Evolutionary conservation across 2,329 filamentous ascomycete genomes (phyloP).

Genomic region (Botrytis hyacinthi): DNA sequence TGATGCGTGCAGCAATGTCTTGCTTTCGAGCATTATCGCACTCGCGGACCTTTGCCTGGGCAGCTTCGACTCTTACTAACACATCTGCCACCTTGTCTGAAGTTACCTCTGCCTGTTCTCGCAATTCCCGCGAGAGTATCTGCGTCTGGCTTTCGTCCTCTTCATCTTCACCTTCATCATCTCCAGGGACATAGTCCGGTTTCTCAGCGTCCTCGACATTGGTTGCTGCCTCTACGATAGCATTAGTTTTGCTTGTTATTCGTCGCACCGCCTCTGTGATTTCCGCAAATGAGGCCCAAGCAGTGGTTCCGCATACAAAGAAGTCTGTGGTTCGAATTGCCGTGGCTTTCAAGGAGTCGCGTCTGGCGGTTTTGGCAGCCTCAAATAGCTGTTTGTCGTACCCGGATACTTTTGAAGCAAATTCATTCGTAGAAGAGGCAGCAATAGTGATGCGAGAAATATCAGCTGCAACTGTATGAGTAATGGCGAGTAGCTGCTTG

Average conservation of each 20-base stretch:
- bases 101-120: neutral
- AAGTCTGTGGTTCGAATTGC: neutral
- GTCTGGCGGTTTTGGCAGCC: neutral
- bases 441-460: neutral
- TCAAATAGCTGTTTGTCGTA: neutral
- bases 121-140: neutral
- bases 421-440: neutral
- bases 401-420: neutral
- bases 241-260: neutral
- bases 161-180: neutral
- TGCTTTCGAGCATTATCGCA: neutral
- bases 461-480: neutral
- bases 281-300: neutral
- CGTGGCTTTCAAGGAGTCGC: neutral
- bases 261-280: neutral
- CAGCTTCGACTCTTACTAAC: neutral
- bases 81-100: neutral
- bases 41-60: neutral
- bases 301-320: neutral
- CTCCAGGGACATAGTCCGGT: neutral
- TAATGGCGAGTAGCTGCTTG: neutral
- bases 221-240: neutral
- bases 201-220: neutral
- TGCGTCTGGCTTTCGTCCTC: neutral
- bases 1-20: neutral